Conservation (phyloP, 257 asterid species). For the Penstemon eatonii region DNA sequence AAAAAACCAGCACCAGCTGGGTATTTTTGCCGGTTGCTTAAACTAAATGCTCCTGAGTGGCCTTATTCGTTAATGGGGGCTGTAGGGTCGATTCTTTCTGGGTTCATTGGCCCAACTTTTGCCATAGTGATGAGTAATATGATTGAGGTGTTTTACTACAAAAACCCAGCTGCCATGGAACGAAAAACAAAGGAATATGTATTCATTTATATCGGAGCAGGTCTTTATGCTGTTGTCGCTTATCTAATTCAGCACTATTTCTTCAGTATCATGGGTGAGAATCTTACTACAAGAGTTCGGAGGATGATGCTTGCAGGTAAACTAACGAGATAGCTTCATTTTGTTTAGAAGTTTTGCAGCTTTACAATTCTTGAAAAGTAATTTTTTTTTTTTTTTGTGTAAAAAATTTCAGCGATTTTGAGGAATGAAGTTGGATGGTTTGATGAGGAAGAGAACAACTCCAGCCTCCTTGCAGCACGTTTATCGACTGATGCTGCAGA, state of each 20-base stretch:
- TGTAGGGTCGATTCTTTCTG: slow-evolving; percentile 84
- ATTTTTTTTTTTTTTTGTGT: background rate
- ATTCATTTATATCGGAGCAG: slow-evolving; percentile 85
- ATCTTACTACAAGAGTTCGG: slow-evolving; percentile 89
- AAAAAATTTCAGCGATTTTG: slow-evolving; percentile 61
- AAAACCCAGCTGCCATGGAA: slow-evolving; percentile 72
- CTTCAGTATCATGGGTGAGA: slow-evolving; percentile 98
- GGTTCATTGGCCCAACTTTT: slow-evolving; percentile 90
- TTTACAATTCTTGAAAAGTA: background rate
- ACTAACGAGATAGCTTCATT: no score
- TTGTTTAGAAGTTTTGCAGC: no score
- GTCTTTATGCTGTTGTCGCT: slow-evolving; percentile 85
- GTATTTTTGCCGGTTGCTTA: slow-evolving; percentile 82
- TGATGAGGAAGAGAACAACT: slow-evolving; percentile 96
- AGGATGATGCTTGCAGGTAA: slow-evolving; percentile 99
- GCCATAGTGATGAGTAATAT: slow-evolving; percentile 94
- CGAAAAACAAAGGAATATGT: slow-evolving; percentile 86
- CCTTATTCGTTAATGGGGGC: slow-evolving; percentile 97
- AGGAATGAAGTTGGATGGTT: slow-evolving; percentile 99
- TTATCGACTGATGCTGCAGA: slow-evolving; percentile 94
- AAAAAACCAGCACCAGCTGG: slow-evolving; percentile 85
- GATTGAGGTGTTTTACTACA: slow-evolving; percentile 93
- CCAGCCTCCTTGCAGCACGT: slow-evolving; percentile 85
- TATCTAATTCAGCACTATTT: slow-evolving; percentile 94
- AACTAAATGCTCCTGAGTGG: slow-evolving; percentile 95